Base-by-base conservation (phyloP, 331 rosid species). In the Phaseolus coccineus region DNA sequence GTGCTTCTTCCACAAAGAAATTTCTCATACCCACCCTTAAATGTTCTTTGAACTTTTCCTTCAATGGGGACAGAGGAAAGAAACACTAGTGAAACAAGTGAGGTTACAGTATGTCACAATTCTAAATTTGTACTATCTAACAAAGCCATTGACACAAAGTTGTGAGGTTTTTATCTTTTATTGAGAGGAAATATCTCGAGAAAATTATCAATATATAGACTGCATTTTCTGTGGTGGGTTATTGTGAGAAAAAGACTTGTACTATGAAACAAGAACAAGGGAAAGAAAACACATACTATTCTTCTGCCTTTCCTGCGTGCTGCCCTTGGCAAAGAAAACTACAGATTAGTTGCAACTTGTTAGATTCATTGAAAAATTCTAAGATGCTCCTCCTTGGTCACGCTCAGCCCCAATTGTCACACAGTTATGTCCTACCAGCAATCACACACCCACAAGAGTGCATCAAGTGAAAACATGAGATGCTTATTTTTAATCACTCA, bases 1-100 rank as follows among this genome's bases (percentile, higher is more conserved):
- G 84, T 74, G 77, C 76, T 74, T 67, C 37, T 74, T 73, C 84
- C 84, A 80, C 83, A 70, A 78, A 30, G 30, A 46, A 69, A 46
- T 70, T 58, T 77, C 22, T 46, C 82, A 69, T 70, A 19, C 55
- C 35, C 42, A 79, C 57, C 73, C 77, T 69, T 66, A 80, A 78
- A 30, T 69, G 61, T 65, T 37, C 55, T 35, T 48, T 59, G 63
- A 79, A 71, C 19, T 70, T 71, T 71, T 71, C 83, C 22, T 79
- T 48, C 62, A 44, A 69, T 44, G 71, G 67, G 58, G 77, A 58
- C 71, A 37, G 15, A 70, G 71, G 40, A 70, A 8, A 33, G 64
- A 66, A 48, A 11, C 35, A 53, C 51, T 19, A 33, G 51, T 48
- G 62, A 76, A 50, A 76, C 62, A 63, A 63, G 12, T 3, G 4